Percentiles rank a stretch among this genome's conserved stretches.
phyloP scores from a whole-genome alignment of 768 basidiomycete genomes.

The Plicaturopsis crispa region DNA sequence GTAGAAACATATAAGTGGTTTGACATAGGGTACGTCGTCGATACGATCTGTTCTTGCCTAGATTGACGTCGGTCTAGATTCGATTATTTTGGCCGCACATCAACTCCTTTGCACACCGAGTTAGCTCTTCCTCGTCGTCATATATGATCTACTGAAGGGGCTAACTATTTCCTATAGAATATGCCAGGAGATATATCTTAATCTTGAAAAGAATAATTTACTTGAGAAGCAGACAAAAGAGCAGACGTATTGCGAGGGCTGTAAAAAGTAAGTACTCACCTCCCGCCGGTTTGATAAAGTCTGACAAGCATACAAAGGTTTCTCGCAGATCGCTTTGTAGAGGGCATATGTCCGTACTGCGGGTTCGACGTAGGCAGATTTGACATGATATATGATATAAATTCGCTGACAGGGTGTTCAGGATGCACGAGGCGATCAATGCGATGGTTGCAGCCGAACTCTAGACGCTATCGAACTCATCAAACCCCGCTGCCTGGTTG shows the following conservation, averaged over 20 bases:
- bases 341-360: slow-evolving; percentile 96
- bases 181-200: slow-evolving; percentile 82
- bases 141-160: background rate
- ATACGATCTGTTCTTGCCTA: slow-evolving; percentile 3
- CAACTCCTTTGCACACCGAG: slow-evolving; percentile 85
- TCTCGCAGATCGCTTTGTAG: slow-evolving; percentile 94
- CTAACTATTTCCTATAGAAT: slow-evolving; percentile 43
- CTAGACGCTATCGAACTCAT: slow-evolving; percentile 90
- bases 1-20: slow-evolving; percentile 97
- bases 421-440: slow-evolving; percentile 98
- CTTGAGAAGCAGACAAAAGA: slow-evolving; percentile 82
- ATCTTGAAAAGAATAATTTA: slow-evolving; percentile 69
- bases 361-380: slow-evolving; percentile 56
- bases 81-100: slow-evolving; percentile 94
- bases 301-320: slow-evolving; percentile 44
- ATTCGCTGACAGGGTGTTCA: slow-evolving; percentile 16
- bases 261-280: slow-evolving; percentile 52
- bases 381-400: background rate
- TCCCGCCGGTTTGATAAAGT: slow-evolving; percentile 1
- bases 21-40: slow-evolving; percentile 66
- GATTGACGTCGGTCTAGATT: slow-evolving; percentile 53
- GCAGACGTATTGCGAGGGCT: slow-evolving; percentile 93
- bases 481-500: slow-evolving; percentile 88
- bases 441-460: slow-evolving; percentile 88
- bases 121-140: slow-evolving; percentile 24